These are phyloP conservation scores for Colletotrichum lini DNA, from an alignment of 2,329 filamentous ascomycete genomes.

Conservation along the genomic window DNA sequence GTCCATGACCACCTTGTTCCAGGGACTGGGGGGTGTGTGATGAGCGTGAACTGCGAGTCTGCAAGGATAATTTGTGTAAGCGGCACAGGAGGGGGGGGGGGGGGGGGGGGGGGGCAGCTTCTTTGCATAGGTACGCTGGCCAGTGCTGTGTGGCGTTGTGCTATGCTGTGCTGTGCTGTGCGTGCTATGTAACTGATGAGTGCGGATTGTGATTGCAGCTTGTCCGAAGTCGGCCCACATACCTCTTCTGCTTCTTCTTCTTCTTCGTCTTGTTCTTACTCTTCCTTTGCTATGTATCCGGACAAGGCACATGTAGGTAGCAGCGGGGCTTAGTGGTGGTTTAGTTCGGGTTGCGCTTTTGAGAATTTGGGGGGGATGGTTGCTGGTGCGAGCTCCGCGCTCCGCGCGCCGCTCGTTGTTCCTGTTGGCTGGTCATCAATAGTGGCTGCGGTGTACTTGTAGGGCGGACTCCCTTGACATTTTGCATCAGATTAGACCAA, in stretches of 20 bases:
- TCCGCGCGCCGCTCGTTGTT: conserved; percentile 31
- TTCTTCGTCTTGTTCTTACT: too few relatives aligned
- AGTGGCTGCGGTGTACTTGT: neutral
- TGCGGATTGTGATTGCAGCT: conserved; percentile 10
- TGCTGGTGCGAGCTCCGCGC: conserved; percentile 18
- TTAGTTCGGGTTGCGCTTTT: conserved; percentile 26
- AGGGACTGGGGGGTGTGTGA: conserved; percentile 28
- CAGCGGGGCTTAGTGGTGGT: conserved; percentile 8
- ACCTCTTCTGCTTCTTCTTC: neutral
- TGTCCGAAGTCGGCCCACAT: conserved; percentile 7
- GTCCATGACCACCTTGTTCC: conserved; percentile 31
- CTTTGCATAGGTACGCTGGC: conserved; percentile 15
- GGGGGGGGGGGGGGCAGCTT: conserved; percentile 43
- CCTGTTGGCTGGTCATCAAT: conserved; percentile 1
- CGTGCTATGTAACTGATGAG: neutral
- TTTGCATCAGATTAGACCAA: conserved; percentile 54
- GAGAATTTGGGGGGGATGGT: conserved; percentile 45
- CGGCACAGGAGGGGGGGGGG: conserved; percentile 42
- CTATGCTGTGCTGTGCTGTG: conserved; percentile 23
- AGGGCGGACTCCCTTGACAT: conserved; percentile 41
- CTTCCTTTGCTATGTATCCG: neutral
- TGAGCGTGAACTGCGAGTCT: conserved; percentile 3
- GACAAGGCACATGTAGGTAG: conserved; percentile 1
- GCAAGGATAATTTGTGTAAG: conserved; percentile 43
- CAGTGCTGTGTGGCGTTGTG: conserved; percentile 31